Conservation (phyloP, 2,329 filamentous ascomycete species). For the Cladosporium sp. region DNA sequence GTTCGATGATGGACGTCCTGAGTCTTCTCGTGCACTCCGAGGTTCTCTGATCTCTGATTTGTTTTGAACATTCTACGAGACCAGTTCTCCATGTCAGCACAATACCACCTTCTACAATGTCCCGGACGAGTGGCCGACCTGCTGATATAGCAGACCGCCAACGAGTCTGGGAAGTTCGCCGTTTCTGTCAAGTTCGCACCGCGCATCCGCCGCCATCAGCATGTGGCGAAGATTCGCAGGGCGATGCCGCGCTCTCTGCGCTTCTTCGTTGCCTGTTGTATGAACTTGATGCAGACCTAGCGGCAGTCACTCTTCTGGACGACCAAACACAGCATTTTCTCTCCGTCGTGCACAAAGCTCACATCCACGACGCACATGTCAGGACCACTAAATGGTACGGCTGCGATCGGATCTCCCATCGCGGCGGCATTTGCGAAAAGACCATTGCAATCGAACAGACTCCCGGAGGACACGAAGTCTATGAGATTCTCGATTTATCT, state of each 20-base stretch:
- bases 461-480: not conserved
- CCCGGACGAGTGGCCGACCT: constrained; percentile 3
- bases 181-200: constrained; percentile 9
- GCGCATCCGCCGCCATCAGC: not conserved
- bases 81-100: not conserved
- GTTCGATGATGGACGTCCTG: not conserved
- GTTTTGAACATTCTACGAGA: not conserved
- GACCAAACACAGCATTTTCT: constrained; percentile 20
- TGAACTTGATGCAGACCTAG: constrained; percentile 19
- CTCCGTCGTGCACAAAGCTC: not conserved
- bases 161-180: constrained; percentile 18
- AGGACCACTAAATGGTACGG: constrained; percentile 19
- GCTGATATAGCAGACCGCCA: constrained; percentile 13
- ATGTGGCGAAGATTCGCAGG: constrained; percentile 1
- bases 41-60: not conserved
- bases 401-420: constrained; percentile 15
- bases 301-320: constrained; percentile 19
- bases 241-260: constrained; percentile 15
- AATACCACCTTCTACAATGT: not conserved
- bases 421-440: constrained; percentile 19
- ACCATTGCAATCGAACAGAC: constrained; percentile 3
- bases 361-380: not conserved
- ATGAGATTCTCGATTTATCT: constrained; percentile 15
- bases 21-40: not conserved
- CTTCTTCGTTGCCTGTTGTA: constrained; percentile 18